Conservation (phyloP, 2,329 filamentous ascomycete genomes). For the Talaromyces sp. region DNA sequence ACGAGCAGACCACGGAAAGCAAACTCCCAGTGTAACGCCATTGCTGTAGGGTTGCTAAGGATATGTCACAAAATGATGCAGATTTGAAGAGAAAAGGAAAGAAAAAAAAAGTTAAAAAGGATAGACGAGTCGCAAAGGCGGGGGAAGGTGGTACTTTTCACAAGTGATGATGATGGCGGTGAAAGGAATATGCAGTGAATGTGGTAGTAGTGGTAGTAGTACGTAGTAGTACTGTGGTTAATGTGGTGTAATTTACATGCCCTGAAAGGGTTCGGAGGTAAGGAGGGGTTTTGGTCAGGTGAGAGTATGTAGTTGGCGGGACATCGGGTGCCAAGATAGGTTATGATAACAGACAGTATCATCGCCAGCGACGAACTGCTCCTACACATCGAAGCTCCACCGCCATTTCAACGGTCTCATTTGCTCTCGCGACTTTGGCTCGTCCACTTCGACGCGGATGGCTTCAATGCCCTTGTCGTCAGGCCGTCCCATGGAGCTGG, state of each 20-base stretch:
- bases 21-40: not conserved
- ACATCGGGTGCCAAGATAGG: not conserved
- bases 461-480: slow-evolving; percentile 31
- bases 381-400: slow-evolving; percentile 42
- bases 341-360: not conserved
- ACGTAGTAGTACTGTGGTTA: not conserved
- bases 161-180: not conserved
- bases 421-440: slow-evolving; percentile 24
- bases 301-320: not conserved
- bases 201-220: slow-evolving; percentile 3
- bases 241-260: slow-evolving; percentile 12
- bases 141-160: not conserved
- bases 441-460: slow-evolving; percentile 34
- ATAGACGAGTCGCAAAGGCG: not conserved
- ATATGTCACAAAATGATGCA: not conserved
- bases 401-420: slow-evolving; percentile 34
- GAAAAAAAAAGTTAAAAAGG: not conserved
- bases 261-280: not conserved
- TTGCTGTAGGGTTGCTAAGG: not conserved
- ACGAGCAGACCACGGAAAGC: not conserved
- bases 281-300: not conserved
- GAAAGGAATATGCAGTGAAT: slow-evolving; percentile 8
- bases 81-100: not conserved
- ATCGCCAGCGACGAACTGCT: not conserved
- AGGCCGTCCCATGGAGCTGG: slow-evolving; percentile 27